These are phyloP conservation scores for Thermothielavioides terrestris DNA, from an alignment of 495 filamentous ascomycete species.

Conservation along the genomic window DNA sequence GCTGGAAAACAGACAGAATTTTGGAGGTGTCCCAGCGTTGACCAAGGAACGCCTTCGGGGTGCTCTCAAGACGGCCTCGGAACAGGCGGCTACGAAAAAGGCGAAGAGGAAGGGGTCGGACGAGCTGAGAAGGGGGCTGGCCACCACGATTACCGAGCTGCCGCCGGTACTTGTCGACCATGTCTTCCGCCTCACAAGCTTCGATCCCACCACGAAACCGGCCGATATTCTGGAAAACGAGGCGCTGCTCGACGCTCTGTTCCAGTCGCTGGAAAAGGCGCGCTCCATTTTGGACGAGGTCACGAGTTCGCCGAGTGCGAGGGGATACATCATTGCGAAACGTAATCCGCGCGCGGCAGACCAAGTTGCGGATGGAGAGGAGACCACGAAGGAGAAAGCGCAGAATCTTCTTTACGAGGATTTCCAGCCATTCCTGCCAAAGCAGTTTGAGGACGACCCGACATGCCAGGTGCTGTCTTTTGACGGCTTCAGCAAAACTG, in stretches of 20 bases:
- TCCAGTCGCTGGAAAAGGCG: constrained; percentile 59
- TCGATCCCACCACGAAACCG: constrained; percentile 57
- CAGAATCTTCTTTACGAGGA: constrained; percentile 72
- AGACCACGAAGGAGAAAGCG: constrained; percentile 30
- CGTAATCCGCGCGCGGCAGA: constrained; percentile 21
- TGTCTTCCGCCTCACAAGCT: constrained; percentile 57
- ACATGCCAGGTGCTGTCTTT: constrained; percentile 59
- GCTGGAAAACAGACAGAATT: constrained; percentile 74
- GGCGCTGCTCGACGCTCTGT: constrained; percentile 51
- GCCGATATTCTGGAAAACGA: constrained; percentile 61
- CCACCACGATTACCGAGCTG: constrained; percentile 74
- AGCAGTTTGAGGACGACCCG: constrained; percentile 66
- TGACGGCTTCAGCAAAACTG: constrained; percentile 80
- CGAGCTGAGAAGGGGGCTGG: constrained; percentile 66
- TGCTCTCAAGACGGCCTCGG: constrained; percentile 57
- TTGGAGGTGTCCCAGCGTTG: constrained; percentile 59
- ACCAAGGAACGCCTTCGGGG: constrained; percentile 61
- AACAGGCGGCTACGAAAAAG: constrained; percentile 49
- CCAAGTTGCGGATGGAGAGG: constrained; percentile 29
- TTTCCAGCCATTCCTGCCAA: constrained; percentile 86
- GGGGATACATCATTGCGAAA: constrained; percentile 88
- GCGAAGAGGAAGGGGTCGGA: constrained; percentile 69
- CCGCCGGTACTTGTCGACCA: constrained; percentile 84
- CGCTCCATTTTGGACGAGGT: constrained; percentile 52
- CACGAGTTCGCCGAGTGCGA: constrained; percentile 48